A percentile compares a stretch with the other conserved stretches of the same genome.
Conservation (phyloP, 768 basidiomycete genomes). For the Cystobasidium tubakii region DNA sequence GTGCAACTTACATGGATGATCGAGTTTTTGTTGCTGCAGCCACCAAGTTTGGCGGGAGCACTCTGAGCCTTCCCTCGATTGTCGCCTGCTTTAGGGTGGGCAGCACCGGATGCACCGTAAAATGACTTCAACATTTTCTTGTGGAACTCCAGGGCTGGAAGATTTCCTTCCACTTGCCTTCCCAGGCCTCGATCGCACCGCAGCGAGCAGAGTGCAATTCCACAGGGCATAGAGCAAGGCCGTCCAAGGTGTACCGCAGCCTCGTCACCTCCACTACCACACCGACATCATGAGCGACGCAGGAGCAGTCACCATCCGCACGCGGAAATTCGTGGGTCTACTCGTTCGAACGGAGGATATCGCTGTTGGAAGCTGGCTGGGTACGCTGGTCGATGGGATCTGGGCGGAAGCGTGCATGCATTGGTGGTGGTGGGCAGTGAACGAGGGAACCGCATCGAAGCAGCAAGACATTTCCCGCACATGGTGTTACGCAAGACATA, state of each 20-base stretch:
- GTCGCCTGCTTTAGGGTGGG: background rate
- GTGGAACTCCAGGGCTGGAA: background rate
- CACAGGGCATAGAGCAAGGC: background rate
- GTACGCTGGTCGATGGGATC: background rate
- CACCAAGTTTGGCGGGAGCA: too few relatives aligned
- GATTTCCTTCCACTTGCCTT: constrained; percentile 1
- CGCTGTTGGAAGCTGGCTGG: background rate
- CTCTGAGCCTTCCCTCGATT: background rate
- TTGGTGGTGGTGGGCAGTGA: background rate
- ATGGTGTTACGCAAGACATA: too few relatives aligned
- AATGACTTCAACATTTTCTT: background rate
- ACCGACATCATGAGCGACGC: constrained; percentile 35
- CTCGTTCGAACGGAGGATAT: background rate
- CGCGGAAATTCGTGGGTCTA: constrained; percentile 71
- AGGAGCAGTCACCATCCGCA: constrained; percentile 71
- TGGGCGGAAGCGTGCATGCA: background rate
- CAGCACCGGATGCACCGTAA: background rate
- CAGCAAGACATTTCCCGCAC: too few relatives aligned
- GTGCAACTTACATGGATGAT: too few relatives aligned
- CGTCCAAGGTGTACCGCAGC: too few relatives aligned
- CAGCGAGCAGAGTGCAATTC: background rate
- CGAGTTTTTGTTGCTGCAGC: constrained; percentile 1
- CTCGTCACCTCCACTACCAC: constrained; percentile 7
- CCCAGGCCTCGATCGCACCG: background rate
- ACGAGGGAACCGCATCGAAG: background rate